These are phyloP conservation scores for Thelephora terrestris DNA, from an alignment of 1,284 basidiomycete genomes.

Conservation along the genomic window DNA sequence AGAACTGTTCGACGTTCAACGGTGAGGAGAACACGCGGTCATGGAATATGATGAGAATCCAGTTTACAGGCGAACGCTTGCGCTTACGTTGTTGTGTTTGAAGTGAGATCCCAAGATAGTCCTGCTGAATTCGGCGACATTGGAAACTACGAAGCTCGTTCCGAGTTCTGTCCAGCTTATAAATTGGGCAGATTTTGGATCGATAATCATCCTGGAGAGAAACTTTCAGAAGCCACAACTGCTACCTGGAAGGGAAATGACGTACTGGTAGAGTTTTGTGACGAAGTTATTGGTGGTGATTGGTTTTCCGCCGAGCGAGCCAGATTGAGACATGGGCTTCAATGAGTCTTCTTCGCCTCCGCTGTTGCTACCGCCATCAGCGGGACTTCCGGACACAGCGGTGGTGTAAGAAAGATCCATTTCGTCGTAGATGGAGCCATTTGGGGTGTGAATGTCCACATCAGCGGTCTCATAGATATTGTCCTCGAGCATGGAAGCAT, in stretches of 20 bases:
- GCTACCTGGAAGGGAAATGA: conserved; percentile 12
- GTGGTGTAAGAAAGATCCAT: conserved; percentile 34
- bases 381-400: conserved; percentile 36
- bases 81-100: conserved; percentile 70
- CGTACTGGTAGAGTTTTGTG: conserved; percentile 74
- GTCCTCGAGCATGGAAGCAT: conserved; percentile 30
- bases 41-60: no score
- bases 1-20: conserved; percentile 44
- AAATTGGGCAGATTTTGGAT: conserved; percentile 65
- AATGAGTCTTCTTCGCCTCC: conserved; percentile 33
- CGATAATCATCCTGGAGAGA: conserved; percentile 63
- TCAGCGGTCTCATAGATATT: conserved; percentile 20
- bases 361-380: conserved; percentile 40
- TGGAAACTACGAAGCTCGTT: conserved; percentile 72
- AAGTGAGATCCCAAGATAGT: conserved; percentile 74
- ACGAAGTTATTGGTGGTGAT: conserved; percentile 74
- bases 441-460: conserved; percentile 17
- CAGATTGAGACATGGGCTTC: conserved; percentile 16
- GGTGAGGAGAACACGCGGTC: not conserved
- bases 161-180: conserved; percentile 73
- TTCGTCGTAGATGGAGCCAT: conserved; percentile 32
- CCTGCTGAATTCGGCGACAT: conserved; percentile 74
- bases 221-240: not conserved
- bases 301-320: conserved; percentile 37
- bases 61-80: no score